Base-by-base conservation (phyloP, 371 early-diverging fungal species). In the Syncephalastrum racemosum region DNA sequence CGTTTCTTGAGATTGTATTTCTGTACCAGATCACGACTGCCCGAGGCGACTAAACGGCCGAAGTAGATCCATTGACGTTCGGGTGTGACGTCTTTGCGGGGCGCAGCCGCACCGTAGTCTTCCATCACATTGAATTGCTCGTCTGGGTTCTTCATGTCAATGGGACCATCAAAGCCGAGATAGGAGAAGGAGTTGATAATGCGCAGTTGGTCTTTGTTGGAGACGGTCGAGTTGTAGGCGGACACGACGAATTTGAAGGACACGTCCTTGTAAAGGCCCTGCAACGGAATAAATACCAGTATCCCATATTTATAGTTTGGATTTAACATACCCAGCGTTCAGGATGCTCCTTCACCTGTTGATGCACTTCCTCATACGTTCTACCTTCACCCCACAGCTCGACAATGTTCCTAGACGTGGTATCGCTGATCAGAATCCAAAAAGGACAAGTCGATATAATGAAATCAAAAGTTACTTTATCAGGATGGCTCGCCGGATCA, bases 1-100 rank as follows among this genome's bases (percentile, higher is more conserved):
- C 99, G 81, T 64, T 94, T 95, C 77, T 97, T 99, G 46, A 97
- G 78, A 64, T 94, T 90, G 64, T 88, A 98, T 46, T 64, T 79
- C 15, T 84, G 75, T 19, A 96, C 84, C 23, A 91, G 54, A 22
- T 86, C 83, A 7, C 97, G 80, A 62, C 89, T 81, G 22, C 93
- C 90, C 16, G 66, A 67, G 19, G 85, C 88, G 3, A 90, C 78
- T 57, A 86, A 60, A 31, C 81, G 71, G 0, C 95, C 94, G 76
- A 95, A 89, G 76, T 89, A 90, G 23, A 89, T 68, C 15, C 66
- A 66, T 62, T 13, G 89, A 42, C 58, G 56, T 58, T 19, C 56
- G 63, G 14, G 70, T 53, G 10, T 59, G 23, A 54, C 41, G 7
- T 41, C 53, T n/a, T 76, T 65, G 12, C 67, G 71, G 13, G 86